phyloP scores from a whole-genome alignment of 2,329 filamentous ascomycete genomes.

The Coniochaeta sp. region DNA sequence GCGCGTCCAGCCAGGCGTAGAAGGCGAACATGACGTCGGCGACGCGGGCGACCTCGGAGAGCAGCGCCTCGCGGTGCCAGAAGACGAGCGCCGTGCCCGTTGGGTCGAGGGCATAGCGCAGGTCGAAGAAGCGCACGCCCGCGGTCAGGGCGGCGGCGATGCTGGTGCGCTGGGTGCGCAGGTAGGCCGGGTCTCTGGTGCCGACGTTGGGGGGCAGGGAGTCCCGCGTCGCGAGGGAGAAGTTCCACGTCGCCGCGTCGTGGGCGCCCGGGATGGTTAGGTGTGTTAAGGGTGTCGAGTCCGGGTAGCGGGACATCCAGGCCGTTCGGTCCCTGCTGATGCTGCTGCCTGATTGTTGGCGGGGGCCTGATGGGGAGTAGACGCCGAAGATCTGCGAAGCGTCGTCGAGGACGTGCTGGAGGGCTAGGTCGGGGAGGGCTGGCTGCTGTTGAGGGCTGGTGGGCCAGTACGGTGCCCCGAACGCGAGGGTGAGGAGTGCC shows the following conservation, averaged over 20 bases:
- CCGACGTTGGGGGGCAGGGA: constrained; percentile 27
- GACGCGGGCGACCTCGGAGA: constrained; percentile 33
- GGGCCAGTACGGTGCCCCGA: neutral
- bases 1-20: constrained; percentile 38
- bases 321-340: too few species aligned
- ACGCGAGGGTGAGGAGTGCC: neutral
- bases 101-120: constrained; percentile 40
- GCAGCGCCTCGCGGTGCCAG: constrained; percentile 37
- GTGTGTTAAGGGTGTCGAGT: constrained; percentile 32
- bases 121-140: constrained; percentile 42
- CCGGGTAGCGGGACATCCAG: constrained; percentile 40
- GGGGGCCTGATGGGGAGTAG: constrained; percentile 10
- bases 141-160: constrained; percentile 31
- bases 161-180: constrained; percentile 31
- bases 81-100: constrained; percentile 36
- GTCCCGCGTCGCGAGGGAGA: constrained; percentile 32
- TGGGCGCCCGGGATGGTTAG: constrained; percentile 44
- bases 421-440: constrained; percentile 20
- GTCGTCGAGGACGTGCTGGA: constrained; percentile 32
- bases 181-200: constrained; percentile 18
- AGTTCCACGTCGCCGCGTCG: constrained; percentile 45
- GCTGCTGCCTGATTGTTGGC: constrained; percentile 4
- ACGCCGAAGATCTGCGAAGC: constrained; percentile 34
- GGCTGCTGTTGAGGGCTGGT: neutral
- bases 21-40: constrained; percentile 37